Evolutionary conservation across 805 yeast species (phyloP).

Genomic region (Ogataea allantospora): DNA sequence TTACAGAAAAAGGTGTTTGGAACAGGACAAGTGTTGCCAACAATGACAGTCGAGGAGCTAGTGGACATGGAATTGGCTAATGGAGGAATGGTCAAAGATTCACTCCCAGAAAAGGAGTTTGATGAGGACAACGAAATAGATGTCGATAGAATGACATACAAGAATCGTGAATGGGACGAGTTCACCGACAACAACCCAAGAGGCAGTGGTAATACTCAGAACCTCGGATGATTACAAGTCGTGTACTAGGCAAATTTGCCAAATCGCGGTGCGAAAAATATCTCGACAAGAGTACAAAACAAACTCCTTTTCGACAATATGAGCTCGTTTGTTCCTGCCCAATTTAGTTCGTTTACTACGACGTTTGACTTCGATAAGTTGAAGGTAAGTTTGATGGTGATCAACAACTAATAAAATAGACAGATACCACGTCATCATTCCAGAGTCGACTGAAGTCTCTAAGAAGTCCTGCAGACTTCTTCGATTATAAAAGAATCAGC

Average conservation of each 20-base stretch:
- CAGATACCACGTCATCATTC: conserved; percentile 41
- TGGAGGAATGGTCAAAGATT: conserved; percentile 69
- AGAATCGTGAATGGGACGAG: conserved; percentile 89
- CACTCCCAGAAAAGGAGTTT: conserved; percentile 41
- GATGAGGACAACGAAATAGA: conserved; percentile 63
- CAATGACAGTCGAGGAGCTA: conserved; percentile 92
- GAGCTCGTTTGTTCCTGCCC: conserved; percentile 38
- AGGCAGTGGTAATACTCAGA: conserved; percentile 85
- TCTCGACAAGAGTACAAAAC: conserved; percentile 4
- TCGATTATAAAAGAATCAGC: conserved; percentile 79
- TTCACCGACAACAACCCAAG: conserved; percentile 81
- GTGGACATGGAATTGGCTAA: conserved; percentile 80
- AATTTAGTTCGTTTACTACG: conserved; percentile 33
- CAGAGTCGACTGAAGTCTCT: conserved; percentile 65
- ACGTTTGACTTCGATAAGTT: conserved; percentile 34
- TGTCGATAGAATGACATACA: conserved; percentile 65
- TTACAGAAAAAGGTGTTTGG: conserved; percentile 71
- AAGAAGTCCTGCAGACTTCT: conserved; percentile 86
- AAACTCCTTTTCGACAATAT: conserved; percentile 8
- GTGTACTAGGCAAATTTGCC: conserved; percentile 3
- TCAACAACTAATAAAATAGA: conserved; percentile 15
- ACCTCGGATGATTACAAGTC: conserved; percentile 43
- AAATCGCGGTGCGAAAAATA: conserved; percentile 10
- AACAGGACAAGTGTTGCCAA: conserved; percentile 89
- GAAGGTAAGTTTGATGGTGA: conserved; percentile 23